These are phyloP conservation scores for Monascus ruber DNA, from an alignment of 2,329 filamentous ascomycete genomes.

Conservation along the genomic window DNA sequence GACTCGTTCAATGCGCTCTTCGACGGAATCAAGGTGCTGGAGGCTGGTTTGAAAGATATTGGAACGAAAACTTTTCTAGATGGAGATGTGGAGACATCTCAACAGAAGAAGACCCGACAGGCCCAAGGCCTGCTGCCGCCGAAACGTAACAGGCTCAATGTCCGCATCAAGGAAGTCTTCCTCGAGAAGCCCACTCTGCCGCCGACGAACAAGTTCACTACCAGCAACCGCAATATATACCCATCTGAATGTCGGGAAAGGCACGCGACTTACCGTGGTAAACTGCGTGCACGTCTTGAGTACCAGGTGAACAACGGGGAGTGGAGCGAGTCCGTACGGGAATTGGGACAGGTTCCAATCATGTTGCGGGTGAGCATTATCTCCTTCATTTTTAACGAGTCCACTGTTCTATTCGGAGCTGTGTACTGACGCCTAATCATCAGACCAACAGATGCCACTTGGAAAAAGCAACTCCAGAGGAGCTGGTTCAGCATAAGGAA, in stretches of 20 bases:
- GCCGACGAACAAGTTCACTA: slow-evolving; percentile 68
- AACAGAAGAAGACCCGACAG: slow-evolving; percentile 25
- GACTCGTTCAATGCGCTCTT: slow-evolving; percentile 93
- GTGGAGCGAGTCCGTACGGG: slow-evolving; percentile 67
- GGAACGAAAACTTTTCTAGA: slow-evolving; percentile 81
- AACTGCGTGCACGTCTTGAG: slow-evolving; percentile 70
- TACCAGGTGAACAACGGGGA: slow-evolving; percentile 81
- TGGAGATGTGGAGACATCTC: slow-evolving; percentile 45
- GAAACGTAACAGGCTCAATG: slow-evolving; percentile 59
- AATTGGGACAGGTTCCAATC: slow-evolving; percentile 79
- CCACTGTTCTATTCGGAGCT: neutral
- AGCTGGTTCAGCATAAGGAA: slow-evolving; percentile 78
- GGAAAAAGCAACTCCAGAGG: slow-evolving; percentile 68
- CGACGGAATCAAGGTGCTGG: slow-evolving; percentile 58
- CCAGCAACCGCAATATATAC: slow-evolving; percentile 69
- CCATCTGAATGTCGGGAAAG: slow-evolving; percentile 91
- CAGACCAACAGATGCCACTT: slow-evolving; percentile 86
- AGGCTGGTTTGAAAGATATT: slow-evolving; percentile 74
- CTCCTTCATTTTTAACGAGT: neutral
- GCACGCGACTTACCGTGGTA: slow-evolving; percentile 82
- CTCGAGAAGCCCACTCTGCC: slow-evolving; percentile 75
- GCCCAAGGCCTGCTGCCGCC: slow-evolving; percentile 46
- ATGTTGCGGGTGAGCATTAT: slow-evolving; percentile 66
- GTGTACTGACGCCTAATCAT: neutral
- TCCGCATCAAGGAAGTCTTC: slow-evolving; percentile 70